Percentiles rank a stretch among this genome's conserved stretches.
Conservation (phyloP, 192 early-diverging fungal species). For the Glomus cerebriforme region DNA sequence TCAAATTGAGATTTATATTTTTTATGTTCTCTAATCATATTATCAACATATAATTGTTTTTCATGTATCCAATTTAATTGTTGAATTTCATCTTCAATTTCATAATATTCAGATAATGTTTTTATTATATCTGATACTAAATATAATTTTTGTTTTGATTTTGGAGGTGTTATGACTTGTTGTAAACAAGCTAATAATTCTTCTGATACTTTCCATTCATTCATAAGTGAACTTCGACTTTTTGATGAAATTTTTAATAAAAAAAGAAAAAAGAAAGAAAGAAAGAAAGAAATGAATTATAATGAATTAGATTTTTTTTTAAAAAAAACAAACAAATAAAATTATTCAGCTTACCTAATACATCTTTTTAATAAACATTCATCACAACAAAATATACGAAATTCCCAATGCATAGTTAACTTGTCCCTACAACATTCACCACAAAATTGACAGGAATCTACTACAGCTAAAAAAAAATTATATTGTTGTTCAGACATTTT, state of each 20-base stretch:
- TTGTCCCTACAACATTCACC: background rate
- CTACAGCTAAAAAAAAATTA: background rate
- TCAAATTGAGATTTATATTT: background rate
- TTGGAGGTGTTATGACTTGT: background rate
- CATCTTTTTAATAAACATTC: background rate
- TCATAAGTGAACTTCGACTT: background rate
- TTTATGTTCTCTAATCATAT: background rate
- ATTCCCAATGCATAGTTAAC: constrained; percentile 10
- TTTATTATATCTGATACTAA: background rate
- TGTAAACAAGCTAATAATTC: background rate
- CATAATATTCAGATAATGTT: background rate
- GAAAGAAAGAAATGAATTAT: no score
- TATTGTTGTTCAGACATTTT: constrained; percentile 6
- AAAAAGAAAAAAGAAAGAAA: constrained; percentile 1
- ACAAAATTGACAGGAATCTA: background rate
- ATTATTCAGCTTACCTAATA: background rate
- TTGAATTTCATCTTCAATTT: background rate
- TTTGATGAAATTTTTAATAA: background rate
- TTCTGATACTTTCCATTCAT: background rate
- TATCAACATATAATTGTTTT: background rate
- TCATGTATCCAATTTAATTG: background rate
- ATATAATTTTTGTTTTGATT: background rate
- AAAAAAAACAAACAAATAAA: no score
- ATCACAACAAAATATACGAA: constrained; percentile 12
- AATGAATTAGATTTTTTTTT: no score